Conservation (phyloP, 1,284 basidiomycete genomes). For the Malassezia dermatis region DNA sequence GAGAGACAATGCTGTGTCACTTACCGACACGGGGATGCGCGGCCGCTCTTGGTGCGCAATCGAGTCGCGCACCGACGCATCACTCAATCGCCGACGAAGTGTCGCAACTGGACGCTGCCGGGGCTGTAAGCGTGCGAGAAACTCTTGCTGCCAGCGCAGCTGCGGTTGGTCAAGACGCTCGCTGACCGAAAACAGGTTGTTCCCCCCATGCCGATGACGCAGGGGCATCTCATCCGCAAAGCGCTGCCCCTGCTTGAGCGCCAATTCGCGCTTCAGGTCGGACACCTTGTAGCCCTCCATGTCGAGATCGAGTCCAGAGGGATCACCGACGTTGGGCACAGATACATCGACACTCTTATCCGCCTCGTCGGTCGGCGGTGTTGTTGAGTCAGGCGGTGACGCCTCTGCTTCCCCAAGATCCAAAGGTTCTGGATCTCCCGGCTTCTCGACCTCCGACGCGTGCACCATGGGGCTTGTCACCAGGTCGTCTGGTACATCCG, state of each 20-base stretch:
- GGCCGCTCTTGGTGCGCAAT: neutral
- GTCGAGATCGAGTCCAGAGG: conserved; percentile 21
- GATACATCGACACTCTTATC: conserved; percentile 10
- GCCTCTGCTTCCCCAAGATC: conserved; percentile 24
- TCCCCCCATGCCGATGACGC: conserved; percentile 35
- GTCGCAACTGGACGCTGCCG: neutral
- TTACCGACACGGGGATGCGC: conserved; percentile 8
- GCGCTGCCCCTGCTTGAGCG: conserved; percentile 32
- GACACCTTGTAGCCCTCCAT: conserved; percentile 48
- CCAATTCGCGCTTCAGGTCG: conserved; percentile 34
- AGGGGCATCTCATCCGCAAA: conserved; percentile 44
- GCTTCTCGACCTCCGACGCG: neutral
- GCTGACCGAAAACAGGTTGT: conserved; percentile 21
- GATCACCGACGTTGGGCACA: conserved; percentile 17
- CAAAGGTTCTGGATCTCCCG: conserved; percentile 29
- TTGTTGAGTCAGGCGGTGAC: neutral
- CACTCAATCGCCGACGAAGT: conserved; percentile 9
- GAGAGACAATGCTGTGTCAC: conserved; percentile 10
- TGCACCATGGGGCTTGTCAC: conserved; percentile 67
- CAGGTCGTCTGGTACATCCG: conserved; percentile 77
- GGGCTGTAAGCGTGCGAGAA: neutral
- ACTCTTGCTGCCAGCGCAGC: conserved; percentile 13
- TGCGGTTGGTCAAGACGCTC: conserved; percentile 17
- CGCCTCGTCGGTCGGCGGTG: conserved; percentile 14
- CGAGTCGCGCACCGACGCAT: conserved; percentile 4